Evolutionary conservation across 192 early-diverging fungal genomes (phyloP).

Genomic region (Linnemannia schmuckeri): DNA sequence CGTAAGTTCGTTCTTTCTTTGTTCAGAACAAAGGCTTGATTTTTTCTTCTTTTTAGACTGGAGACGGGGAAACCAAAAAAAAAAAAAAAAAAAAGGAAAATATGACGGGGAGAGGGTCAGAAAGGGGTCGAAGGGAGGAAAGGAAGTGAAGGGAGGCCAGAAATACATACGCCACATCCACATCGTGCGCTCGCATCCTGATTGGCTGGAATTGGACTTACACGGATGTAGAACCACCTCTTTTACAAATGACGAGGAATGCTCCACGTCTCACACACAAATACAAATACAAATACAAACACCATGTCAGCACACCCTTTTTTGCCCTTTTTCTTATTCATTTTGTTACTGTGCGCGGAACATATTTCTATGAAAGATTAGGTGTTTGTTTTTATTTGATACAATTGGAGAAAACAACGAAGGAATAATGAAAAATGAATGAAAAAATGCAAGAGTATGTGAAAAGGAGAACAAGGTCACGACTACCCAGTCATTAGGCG

Average conservation of each 20-base stretch:
- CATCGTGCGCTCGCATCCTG: background rate
- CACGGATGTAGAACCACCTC: background rate
- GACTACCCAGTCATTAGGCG: constrained; percentile 11
- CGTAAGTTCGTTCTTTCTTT: too few relatives aligned
- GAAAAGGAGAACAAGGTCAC: background rate
- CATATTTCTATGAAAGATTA: background rate
- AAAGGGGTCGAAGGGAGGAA: background rate
- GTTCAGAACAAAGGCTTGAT: too few relatives aligned
- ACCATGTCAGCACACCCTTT: background rate
- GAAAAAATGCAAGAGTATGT: constrained; percentile 3
- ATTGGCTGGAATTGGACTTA: background rate
- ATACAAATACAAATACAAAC: background rate
- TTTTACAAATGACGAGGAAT: background rate
- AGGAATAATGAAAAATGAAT: background rate
- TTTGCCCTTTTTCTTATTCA: too few relatives aligned
- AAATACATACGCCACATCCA: background rate
- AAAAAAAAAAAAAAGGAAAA: background rate
- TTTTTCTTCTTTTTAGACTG: too few relatives aligned
- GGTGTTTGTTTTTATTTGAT: background rate
- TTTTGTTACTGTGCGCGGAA: background rate
- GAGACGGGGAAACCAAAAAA: background rate
- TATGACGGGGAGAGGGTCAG: background rate
- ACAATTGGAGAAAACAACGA: background rate
- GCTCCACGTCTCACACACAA: background rate
- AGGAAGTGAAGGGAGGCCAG: background rate